phyloP scores from a whole-genome alignment of 352 stramenopile genomes.

The Globisporangium parvum region DNA sequence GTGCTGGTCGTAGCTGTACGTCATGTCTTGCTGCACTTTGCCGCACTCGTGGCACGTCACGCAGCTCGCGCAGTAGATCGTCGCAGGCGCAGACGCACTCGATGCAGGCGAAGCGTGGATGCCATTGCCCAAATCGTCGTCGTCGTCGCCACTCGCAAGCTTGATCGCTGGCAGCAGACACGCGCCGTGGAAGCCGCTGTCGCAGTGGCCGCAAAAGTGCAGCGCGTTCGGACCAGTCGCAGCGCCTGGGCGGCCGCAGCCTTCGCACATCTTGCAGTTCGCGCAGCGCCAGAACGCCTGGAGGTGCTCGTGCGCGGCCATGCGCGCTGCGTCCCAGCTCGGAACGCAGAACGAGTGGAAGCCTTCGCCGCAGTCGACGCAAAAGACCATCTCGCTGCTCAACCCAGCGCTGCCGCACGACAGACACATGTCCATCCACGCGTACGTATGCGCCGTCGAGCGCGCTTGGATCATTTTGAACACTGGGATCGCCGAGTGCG shows the following conservation, averaged over 20 bases:
- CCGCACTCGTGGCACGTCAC: conserved; percentile 54
- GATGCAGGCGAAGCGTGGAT: too few species aligned
- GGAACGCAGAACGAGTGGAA: conserved; percentile 91
- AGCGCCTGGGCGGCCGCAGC: conserved; percentile 66
- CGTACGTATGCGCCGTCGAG: conserved; percentile 73
- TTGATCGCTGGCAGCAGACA: conserved; percentile 42
- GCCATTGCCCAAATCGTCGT: conserved; percentile 1
- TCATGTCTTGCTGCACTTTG: conserved; percentile 32
- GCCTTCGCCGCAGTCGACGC: conserved; percentile 93
- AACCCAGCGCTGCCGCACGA: conserved; percentile 86
- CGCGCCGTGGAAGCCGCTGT: conserved; percentile 48
- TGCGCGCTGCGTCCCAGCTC: conserved; percentile 25
- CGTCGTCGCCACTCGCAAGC: conserved; percentile 7
- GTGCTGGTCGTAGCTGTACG: conserved; percentile 57
- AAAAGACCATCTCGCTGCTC: conserved; percentile 88
- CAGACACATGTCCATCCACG: conserved; percentile 91
- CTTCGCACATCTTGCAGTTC: conserved; percentile 96
- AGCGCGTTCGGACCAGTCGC: conserved; percentile 6
- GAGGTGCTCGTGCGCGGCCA: conserved; percentile 41
- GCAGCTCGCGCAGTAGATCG: conserved; percentile 65
- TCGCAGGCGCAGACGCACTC: not conserved
- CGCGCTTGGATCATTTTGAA: conserved; percentile 74
- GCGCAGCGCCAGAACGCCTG: conserved; percentile 87
- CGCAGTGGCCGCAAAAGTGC: conserved; percentile 37
- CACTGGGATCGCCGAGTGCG: conserved; percentile 56